Evolutionary conservation across 139 green algal species (phyloP).

Genomic region (Nannochloris sp.): DNA sequence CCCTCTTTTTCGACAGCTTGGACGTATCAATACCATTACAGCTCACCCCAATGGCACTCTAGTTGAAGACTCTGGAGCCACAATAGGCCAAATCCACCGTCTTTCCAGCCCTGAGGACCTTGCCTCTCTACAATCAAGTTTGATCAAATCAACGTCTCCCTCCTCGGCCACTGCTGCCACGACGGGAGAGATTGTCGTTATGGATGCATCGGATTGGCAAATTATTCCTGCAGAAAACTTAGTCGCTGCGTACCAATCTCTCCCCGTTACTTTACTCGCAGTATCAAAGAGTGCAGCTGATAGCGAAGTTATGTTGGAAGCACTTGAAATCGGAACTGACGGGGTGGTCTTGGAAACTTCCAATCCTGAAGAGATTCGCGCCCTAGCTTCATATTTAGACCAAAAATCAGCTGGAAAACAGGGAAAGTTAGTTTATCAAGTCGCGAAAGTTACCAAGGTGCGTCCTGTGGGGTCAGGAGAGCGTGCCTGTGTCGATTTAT

Average conservation of each 20-base stretch:
- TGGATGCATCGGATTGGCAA: slow-evolving; percentile 20
- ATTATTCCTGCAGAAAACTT: slow-evolving; percentile 94
- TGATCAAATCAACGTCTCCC: neutral
- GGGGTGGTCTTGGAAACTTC: slow-evolving; percentile 75
- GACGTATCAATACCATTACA: neutral
- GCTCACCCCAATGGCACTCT: neutral
- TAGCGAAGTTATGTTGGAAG: slow-evolving; percentile 59
- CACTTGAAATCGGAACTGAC: slow-evolving; percentile 67
- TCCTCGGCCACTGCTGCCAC: too few species aligned
- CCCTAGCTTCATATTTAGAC: slow-evolving; percentile 29
- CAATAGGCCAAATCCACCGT: neutral
- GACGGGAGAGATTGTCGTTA: neutral
- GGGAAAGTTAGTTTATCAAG: slow-evolving; percentile 18
- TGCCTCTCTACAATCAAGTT: neutral
- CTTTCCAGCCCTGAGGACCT: neutral
- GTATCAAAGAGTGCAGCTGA: slow-evolving; percentile 34
- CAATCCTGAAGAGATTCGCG: slow-evolving; percentile 46
- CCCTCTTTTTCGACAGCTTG: too few species aligned
- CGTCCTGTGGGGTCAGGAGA: slow-evolving; percentile 70
- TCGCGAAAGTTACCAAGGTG: slow-evolving; percentile 46
- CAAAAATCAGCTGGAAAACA: neutral
- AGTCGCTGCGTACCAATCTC: slow-evolving; percentile 59
- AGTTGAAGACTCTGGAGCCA: neutral
- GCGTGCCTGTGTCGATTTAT: slow-evolving; percentile 63
- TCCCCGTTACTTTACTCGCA: slow-evolving; percentile 43